phyloP scores from a whole-genome alignment of 2,329 filamentous ascomycete species.

The Pseudocercospora crystallina region DNA sequence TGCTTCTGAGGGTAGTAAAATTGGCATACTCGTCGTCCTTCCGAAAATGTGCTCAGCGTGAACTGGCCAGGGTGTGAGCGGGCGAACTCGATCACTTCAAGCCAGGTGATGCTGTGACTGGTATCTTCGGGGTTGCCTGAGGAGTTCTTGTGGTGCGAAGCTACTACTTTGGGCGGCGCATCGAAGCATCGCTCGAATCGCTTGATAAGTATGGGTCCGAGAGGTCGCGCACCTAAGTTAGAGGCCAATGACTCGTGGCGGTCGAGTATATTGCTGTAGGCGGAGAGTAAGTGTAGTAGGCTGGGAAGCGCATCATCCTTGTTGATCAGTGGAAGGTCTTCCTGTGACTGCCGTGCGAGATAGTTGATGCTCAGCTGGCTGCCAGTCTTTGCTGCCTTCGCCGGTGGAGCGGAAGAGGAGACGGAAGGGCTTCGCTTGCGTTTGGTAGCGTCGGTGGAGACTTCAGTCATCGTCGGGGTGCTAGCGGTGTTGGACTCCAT shows the following conservation, averaged over 20 bases:
- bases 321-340: conserved; percentile 62
- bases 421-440: conserved; percentile 46
- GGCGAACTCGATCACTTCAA: conserved; percentile 82
- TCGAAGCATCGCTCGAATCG: conserved; percentile 86
- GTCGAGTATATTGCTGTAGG: conserved; percentile 83
- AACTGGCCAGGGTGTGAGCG: conserved; percentile 78
- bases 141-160: conserved; percentile 48
- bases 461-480: conserved; percentile 4
- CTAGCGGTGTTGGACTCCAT: conserved; percentile 15
- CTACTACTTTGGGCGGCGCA: conserved; percentile 68
- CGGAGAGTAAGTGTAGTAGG: conserved; percentile 69
- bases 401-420: conserved; percentile 30
- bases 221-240: conserved; percentile 78
- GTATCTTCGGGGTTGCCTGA: conserved; percentile 37
- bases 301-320: conserved; percentile 71
- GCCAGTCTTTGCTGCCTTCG: conserved; percentile 47
- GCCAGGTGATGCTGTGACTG: conserved; percentile 66
- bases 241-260: conserved; percentile 84
- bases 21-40: conserved; percentile 71
- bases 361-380: conserved; percentile 69
- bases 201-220: conserved; percentile 79
- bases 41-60: conserved; percentile 65
- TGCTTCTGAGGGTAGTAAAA: conserved; percentile 72
- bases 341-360: conserved; percentile 61
- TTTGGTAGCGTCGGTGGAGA: conserved; percentile 39